These are phyloP conservation scores for Parachaetomium inaequale DNA, from an alignment of 495 filamentous ascomycete genomes.

Conservation along the genomic window DNA sequence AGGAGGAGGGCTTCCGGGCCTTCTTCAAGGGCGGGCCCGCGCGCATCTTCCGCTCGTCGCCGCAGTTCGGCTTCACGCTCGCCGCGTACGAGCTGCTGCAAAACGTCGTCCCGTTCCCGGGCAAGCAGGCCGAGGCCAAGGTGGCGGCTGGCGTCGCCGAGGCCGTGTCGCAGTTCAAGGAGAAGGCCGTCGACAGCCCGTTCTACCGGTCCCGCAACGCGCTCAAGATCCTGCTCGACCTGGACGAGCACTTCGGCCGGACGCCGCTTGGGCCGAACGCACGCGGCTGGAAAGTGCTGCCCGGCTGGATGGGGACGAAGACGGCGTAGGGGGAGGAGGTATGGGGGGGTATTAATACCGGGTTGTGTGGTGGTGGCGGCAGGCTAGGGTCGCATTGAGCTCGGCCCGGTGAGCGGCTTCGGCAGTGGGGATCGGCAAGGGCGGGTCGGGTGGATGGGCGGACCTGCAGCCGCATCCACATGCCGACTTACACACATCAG, in stretches of 20 bases:
- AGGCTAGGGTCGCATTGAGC: constrained; percentile 8
- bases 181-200: constrained; percentile 59
- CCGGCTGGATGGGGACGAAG: constrained; percentile 35
- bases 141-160: constrained; percentile 36
- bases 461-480: not conserved
- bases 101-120: constrained; percentile 76
- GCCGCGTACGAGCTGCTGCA: constrained; percentile 92
- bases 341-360: not conserved
- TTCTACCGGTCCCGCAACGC: constrained; percentile 88
- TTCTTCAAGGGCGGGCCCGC: constrained; percentile 99
- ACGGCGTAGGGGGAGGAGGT: constrained; percentile 7
- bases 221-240: constrained; percentile 92
- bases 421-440: constrained; percentile 10
- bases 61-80: constrained; percentile 96
- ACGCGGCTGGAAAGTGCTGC: constrained; percentile 48
- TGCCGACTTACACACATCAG: not conserved
- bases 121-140: constrained; percentile 43
- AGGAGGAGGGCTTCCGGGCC: constrained; percentile 88
- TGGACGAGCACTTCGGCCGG: constrained; percentile 86
- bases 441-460: no score
- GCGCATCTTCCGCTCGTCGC: constrained; percentile 87
- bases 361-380: not conserved
- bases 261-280: constrained; percentile 52
- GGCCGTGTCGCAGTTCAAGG: constrained; percentile 38
- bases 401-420: constrained; percentile 15